Conservation (phyloP, 306 rosid genomes). For the Cicer bijugum region DNA sequence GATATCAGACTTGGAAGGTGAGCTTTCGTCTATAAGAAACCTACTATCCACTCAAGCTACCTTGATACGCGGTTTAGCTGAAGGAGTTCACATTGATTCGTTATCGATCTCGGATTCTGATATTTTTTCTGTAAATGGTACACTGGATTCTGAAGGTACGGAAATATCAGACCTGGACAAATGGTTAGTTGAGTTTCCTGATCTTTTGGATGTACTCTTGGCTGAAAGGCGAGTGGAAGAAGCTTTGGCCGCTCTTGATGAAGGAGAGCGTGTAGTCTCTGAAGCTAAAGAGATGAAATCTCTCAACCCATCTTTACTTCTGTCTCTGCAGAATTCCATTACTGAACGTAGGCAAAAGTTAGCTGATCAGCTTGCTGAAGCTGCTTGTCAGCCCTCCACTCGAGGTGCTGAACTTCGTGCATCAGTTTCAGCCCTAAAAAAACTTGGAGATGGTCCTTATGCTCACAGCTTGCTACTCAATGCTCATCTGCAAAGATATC, state of each 20-base stretch:
- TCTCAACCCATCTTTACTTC: constrained; percentile 58
- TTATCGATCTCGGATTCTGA: constrained; percentile 61
- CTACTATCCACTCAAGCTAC: constrained; percentile 96
- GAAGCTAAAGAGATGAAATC: constrained; percentile 74
- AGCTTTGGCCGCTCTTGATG: constrained; percentile 85
- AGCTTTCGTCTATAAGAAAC: constrained; percentile 94
- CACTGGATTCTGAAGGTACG: constrained; percentile 57
- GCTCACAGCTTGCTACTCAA: constrained; percentile 87
- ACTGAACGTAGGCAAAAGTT: constrained; percentile 72
- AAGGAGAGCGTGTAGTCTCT: constrained; percentile 81
- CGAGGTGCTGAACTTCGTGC: constrained; percentile 92
- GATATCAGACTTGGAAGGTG: constrained; percentile 94
- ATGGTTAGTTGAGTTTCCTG: constrained; percentile 94
- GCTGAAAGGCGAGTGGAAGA: constrained; percentile 96
- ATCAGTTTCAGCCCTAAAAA: constrained; percentile 87
- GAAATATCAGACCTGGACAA: constrained; percentile 78
- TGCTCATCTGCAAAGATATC: constrained; percentile 89
- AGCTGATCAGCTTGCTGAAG: constrained; percentile 99
- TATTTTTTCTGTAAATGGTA: constrained; percentile 51
- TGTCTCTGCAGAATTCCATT: constrained; percentile 73
- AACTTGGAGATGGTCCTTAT: constrained; percentile 93
- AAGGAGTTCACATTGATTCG: constrained; percentile 77
- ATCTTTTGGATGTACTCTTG: constrained; percentile 87
- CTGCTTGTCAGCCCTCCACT: constrained; percentile 99
- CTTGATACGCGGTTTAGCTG: constrained; percentile 92